phyloP scores from a whole-genome alignment of 306 rosid genomes.

The Corylus avellana region DNA sequence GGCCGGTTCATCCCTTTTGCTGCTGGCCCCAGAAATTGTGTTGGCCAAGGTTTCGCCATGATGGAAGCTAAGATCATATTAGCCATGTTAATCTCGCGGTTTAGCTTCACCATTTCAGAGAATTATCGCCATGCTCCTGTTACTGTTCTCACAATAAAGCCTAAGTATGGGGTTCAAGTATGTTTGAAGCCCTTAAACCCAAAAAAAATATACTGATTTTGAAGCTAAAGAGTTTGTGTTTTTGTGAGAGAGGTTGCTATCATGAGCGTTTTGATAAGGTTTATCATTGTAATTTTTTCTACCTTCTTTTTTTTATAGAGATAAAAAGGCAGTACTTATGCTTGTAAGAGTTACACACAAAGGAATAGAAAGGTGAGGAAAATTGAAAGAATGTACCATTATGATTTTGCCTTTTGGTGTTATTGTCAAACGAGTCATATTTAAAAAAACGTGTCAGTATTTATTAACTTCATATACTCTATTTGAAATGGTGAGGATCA shows the following conservation, averaged over 20 bases:
- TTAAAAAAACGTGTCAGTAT: neutral
- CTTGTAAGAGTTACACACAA: conserved; percentile 30
- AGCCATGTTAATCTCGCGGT: conserved; percentile 72
- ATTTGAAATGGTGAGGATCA: too few species aligned
- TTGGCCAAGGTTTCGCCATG: conserved; percentile 86
- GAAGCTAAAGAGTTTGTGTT: neutral
- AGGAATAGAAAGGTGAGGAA: conserved; percentile 14
- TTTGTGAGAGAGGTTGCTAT: neutral
- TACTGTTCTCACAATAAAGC: conserved; percentile 85
- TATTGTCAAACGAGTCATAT: neutral
- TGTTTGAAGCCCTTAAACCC: conserved; percentile 64
- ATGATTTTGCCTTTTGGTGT: conserved; percentile 24
- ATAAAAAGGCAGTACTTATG: conserved; percentile 35
- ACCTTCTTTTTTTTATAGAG: conserved; percentile 14
- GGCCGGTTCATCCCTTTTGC: conserved; percentile 90
- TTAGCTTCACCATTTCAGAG: conserved; percentile 64
- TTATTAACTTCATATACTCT: too few species aligned
- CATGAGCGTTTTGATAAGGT: neutral
- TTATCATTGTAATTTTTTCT: conserved; percentile 9
- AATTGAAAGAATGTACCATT: conserved; percentile 21
- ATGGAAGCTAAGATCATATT: conserved; percentile 95
- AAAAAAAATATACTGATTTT: conserved; percentile 11
- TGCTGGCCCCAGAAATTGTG: conserved; percentile 82
- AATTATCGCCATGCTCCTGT: conserved; percentile 90
- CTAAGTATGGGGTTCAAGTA: conserved; percentile 90